Percentiles rank a stretch among this genome's conserved stretches.
These are phyloP conservation scores for Hibiscus mutabilis DNA, from an alignment of 345 rosid species.

Conservation along the genomic window DNA sequence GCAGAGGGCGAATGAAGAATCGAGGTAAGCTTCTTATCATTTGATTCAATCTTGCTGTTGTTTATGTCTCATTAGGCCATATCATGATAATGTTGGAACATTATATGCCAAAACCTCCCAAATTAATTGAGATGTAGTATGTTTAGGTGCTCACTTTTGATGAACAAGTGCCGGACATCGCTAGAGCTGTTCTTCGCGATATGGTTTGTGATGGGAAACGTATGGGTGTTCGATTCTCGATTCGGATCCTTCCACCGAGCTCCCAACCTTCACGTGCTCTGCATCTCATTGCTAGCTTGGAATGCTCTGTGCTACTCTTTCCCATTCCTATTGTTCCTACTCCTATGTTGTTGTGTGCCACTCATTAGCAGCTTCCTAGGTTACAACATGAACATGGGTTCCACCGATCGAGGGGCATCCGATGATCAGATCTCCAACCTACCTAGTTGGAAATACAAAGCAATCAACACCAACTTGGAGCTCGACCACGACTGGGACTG, in stretches of 20 bases:
- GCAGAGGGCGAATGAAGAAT: constrained; percentile 63
- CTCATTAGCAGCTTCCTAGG: constrained; percentile 70
- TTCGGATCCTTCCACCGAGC: constrained; percentile 72
- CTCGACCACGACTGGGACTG: constrained; percentile 18
- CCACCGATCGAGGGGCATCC: constrained; percentile 72
- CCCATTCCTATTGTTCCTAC: constrained; percentile 82
- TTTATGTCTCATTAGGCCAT: neutral
- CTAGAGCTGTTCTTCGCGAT: constrained; percentile 98
- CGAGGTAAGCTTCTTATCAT: constrained; percentile 42
- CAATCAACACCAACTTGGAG: constrained; percentile 26
- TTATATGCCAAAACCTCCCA: neutral
- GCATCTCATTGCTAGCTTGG: constrained; percentile 86
- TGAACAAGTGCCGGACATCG: constrained; percentile 84
- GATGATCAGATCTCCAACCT: constrained; percentile 81
- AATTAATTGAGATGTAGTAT: neutral
- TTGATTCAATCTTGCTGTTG: neutral
- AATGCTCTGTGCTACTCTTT: constrained; percentile 87
- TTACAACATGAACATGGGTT: constrained; percentile 89
- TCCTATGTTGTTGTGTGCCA: constrained; percentile 85
- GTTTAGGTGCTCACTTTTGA: constrained; percentile 65
- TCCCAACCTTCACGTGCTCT: constrained; percentile 80
- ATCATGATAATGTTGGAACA: neutral
- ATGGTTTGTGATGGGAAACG: constrained; percentile 99
- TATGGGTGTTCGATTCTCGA: constrained; percentile 94
- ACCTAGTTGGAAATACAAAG: constrained; percentile 78